Evolutionary conservation across 2,329 filamentous ascomycete genomes (phyloP).

Genomic region (Aspergillus neoniger): DNA sequence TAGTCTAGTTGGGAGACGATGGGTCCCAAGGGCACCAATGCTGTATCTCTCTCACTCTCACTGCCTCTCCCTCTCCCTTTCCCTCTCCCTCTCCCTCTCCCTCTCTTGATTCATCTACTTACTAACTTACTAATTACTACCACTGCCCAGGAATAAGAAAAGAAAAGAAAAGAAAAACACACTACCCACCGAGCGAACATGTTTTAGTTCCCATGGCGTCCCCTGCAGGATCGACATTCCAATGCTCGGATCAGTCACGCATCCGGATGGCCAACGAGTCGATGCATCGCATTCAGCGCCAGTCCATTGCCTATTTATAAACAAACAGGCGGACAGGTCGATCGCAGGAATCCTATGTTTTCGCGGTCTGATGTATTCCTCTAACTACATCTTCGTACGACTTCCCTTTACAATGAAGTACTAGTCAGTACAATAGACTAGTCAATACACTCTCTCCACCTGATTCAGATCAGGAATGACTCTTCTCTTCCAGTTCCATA

Average conservation of each 20-base stretch:
- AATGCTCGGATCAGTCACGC: neutral
- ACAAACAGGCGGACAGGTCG: neutral
- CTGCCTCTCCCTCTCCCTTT: no score
- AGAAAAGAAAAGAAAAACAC: neutral
- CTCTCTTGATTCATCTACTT: no score
- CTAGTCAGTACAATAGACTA: neutral
- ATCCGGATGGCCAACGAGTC: neutral
- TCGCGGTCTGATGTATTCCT: neutral
- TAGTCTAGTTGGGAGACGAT: no score
- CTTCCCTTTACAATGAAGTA: neutral
- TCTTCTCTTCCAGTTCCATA: no score
- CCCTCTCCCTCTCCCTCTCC: no score
- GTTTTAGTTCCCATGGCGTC: neutral
- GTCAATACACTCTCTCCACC: no score
- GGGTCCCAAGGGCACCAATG: no score
- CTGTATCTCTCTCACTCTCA: no score
- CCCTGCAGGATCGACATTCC: conserved; percentile 6
- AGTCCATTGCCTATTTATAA: neutral
- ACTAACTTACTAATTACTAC: no score
- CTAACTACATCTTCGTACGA: neutral
- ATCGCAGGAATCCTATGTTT: neutral
- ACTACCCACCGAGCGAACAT: neutral
- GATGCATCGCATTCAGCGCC: conserved; percentile 4
- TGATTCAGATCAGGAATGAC: no score
- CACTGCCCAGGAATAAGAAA: no score